Conservation (phyloP, 1,139 yeast species). For the Pichia cactophila region DNA sequence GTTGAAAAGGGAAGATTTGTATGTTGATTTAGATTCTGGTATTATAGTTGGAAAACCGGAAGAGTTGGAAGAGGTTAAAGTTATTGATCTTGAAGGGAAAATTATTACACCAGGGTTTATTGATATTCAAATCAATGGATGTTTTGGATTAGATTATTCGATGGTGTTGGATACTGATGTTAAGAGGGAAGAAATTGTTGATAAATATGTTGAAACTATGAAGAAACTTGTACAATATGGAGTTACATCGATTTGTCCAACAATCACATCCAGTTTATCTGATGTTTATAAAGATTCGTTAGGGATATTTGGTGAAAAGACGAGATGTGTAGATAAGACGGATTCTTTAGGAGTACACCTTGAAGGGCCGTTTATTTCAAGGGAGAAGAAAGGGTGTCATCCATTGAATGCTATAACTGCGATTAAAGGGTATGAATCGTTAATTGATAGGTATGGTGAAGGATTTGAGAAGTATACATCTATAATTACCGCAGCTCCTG, state of each 20-base stretch:
- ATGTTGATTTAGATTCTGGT: slow-evolving; percentile 39
- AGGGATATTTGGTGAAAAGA: slow-evolving; percentile 35
- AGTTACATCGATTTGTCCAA: slow-evolving; percentile 54
- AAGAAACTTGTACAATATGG: slow-evolving; percentile 45
- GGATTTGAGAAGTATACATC: slow-evolving; percentile 35
- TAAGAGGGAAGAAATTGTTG: slow-evolving; percentile 27
- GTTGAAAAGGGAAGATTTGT: slow-evolving; percentile 37
- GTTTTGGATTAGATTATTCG: slow-evolving; percentile 53
- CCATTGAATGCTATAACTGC: slow-evolving; percentile 49
- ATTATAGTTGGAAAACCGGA: slow-evolving; percentile 32
- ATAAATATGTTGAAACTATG: slow-evolving; percentile 42
- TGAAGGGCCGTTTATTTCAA: slow-evolving; percentile 56
- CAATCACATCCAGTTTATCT: slow-evolving; percentile 50
- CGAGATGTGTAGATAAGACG: slow-evolving; percentile 28
- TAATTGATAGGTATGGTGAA: slow-evolving; percentile 35
- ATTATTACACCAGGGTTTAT: slow-evolving; percentile 53
- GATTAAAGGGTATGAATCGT: slow-evolving; percentile 27
- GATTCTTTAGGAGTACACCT: slow-evolving; percentile 59
- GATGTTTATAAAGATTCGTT: slow-evolving; percentile 46
- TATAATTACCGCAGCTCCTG: slow-evolving; percentile 59
- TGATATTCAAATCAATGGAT: slow-evolving; percentile 57
- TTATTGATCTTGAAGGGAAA: slow-evolving; percentile 42
- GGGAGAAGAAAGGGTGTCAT: slow-evolving; percentile 55
- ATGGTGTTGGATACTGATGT: slow-evolving; percentile 22
- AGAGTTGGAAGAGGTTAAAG: slow-evolving; percentile 12